Base-by-base conservation (phyloP, 1,139 yeast species). In the Candida glucosophila region DNA sequence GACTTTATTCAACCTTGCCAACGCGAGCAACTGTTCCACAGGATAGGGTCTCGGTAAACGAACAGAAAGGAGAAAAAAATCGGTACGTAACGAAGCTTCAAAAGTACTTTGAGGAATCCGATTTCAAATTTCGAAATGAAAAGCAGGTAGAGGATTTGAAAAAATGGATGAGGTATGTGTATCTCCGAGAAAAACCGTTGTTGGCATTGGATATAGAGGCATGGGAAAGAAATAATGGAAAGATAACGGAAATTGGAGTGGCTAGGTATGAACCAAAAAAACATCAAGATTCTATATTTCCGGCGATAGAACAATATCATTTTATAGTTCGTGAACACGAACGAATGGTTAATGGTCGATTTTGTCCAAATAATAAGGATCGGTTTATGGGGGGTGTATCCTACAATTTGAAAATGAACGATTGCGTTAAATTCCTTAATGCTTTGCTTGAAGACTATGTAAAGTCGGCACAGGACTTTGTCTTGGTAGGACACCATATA, bases 401-500 rank as follows among this genome's bases (percentile, higher is more conserved):
- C 9, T 50, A 65, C 17, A 50, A 69, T 5, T 43, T 77, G 40
- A 30, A 52, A 2, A 26, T 50, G 17, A 27, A 29, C 1, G 56
- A 62, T 17, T 58, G 74, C 12, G 50, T 44, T 4, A 32, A 34
- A 2, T 59, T 69, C 20, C 43, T 77, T 12, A 58, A 65, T 22
- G 30, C 41, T 2, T 36, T 77, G 12, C 45, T 77, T 5, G 47
- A 62, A 14, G 54, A 56, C 31, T 66, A 72, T 36, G 55, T 69
- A 29, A 9, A 11, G 3, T 18, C 19, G 11, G 29, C 31, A 3
- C 26, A 32, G 14, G 25, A 39, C 3, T 45, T 55, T 5, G 44
- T 69, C 0, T 52, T 81, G 25, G 82, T 82, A 8, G 94, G 93
- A 1, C 95, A 83, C 44, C 67, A 67, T 28, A 59, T 80, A 5